Evolutionary conservation across 2,329 filamentous ascomycete genomes (phyloP).

Genomic region (Malbranchea zuffiana): DNA sequence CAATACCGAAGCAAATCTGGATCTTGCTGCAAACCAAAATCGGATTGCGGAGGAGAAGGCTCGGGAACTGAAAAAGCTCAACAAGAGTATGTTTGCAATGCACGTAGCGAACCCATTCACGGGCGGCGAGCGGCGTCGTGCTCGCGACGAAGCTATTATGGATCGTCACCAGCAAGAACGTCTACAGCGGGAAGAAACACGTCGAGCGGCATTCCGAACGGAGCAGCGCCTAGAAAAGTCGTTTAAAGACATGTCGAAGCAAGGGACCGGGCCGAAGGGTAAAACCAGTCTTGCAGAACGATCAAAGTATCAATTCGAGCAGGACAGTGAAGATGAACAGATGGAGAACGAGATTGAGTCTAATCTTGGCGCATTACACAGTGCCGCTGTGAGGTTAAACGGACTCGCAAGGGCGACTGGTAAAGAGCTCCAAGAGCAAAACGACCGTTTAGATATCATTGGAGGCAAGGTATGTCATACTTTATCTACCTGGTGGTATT

Average conservation of each 20-base stretch:
- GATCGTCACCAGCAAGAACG: conserved; percentile 52
- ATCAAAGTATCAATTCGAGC: conserved; percentile 67
- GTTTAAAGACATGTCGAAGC: conserved; percentile 52
- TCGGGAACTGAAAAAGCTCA: conserved; percentile 71
- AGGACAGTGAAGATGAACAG: conserved; percentile 57
- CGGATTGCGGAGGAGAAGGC: conserved; percentile 68
- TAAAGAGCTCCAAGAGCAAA: conserved; percentile 64
- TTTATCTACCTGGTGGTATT: neutral
- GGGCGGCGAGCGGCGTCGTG: conserved; percentile 51
- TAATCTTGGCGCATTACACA: conserved; percentile 50
- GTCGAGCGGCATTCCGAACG: conserved; percentile 41
- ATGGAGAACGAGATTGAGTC: conserved; percentile 62
- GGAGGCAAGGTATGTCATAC: conserved; percentile 56
- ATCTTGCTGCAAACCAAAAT: conserved; percentile 66
- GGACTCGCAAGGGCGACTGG: conserved; percentile 62
- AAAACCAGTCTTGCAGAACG: conserved; percentile 48
- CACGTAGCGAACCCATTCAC: conserved; percentile 72
- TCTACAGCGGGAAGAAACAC: conserved; percentile 46
- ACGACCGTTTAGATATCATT: conserved; percentile 65
- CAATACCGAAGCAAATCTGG: conserved; percentile 72
- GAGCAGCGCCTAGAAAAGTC: conserved; percentile 53
- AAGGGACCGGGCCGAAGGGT: conserved; percentile 36
- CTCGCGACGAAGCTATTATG: conserved; percentile 57
- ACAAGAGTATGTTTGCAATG: conserved; percentile 82
- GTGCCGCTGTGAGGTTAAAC: conserved; percentile 59